These are phyloP conservation scores for Calonectria pteridis DNA, from an alignment of 2,329 filamentous ascomycete genomes.

Conservation along the genomic window DNA sequence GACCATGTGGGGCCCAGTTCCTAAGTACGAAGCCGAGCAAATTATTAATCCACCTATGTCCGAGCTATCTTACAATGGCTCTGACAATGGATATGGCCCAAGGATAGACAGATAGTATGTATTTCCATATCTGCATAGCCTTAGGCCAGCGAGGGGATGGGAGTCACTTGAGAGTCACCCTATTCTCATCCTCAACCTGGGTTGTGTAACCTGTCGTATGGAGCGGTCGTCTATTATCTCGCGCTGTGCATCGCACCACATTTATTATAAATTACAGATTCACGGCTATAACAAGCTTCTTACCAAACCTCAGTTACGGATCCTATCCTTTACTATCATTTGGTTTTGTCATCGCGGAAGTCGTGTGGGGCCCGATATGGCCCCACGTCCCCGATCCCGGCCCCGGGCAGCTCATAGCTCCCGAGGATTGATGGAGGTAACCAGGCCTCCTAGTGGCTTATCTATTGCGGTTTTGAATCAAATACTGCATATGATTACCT, in stretches of 20 bases:
- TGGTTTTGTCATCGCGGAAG: not conserved
- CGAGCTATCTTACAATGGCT: too few relatives aligned
- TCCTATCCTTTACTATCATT: not conserved
- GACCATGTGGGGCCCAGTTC: not conserved
- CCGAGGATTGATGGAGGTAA: not conserved
- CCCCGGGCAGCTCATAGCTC: not conserved
- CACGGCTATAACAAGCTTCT: too few relatives aligned
- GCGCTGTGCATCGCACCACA: too few relatives aligned
- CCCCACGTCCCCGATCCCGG: not conserved
- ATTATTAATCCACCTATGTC: not conserved
- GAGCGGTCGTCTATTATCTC: too few relatives aligned
- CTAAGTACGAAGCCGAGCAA: not conserved
- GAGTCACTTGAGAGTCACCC: not conserved
- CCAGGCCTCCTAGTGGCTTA: not conserved
- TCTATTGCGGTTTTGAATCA: not conserved
- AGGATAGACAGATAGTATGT: not conserved
- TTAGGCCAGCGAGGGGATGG: not conserved
- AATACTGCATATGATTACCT: not conserved
- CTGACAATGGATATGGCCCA: rapidly evolving
- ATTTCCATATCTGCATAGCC: not conserved
- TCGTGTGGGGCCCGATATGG: not conserved
- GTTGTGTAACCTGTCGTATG: too few relatives aligned
- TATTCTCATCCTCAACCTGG: not conserved
- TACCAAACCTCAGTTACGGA: not conserved
- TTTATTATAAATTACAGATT: too few relatives aligned